Evolutionary conservation across 176 grass and related monocot species (phyloP), one percentile per base, ranked within the genome.

Genomic region (Elaeis guineensis): DNA sequence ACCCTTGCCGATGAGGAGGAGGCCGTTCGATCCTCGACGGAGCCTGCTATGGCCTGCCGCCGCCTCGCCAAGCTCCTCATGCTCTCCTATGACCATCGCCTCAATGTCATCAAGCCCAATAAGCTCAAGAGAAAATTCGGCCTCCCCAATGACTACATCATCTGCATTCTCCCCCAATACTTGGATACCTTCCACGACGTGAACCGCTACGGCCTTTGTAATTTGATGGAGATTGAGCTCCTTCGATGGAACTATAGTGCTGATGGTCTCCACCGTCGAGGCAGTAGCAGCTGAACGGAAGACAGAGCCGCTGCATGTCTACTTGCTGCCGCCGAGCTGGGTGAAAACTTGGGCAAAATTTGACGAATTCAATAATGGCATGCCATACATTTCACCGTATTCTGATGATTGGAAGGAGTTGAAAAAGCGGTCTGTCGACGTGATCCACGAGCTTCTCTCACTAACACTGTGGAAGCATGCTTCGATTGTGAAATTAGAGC

Each of bases 91-190:
- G 83, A 85, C 3, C 78, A 69, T n/a, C 22, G 86, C 49, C 32
- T 96, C 50, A 79, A 77, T 29, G 83, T 96, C 8, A 77, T 82
- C 59, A 96, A 96, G 75, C 75, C 90, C 62, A 77, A 77, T 19
- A 78, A 71, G 55, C 69, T 96, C 62, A 85, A 83, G 64, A 75
- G 83, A 35, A 70, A 61, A 56, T 80, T 96, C 54, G 91, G 86
- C 25, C 71, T 96, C 35, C 86, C 91, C 4, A 83, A 96, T 54
- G 86, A 96, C 63, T 96, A 96, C 82, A 63, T 96, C 51, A 77
- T 96, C 19, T 78, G 86, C 58, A 39, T 90, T 32, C 67, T 90
- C 28, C 91, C 86, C 12, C 82, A 65, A 24, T 65, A 72, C 57
- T 82, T 83, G 24, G 75, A 96, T 19, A 73, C 84, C 61, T 96